Conservation (phyloP, 164 flowering plant species). For the Santalum album region DNA sequence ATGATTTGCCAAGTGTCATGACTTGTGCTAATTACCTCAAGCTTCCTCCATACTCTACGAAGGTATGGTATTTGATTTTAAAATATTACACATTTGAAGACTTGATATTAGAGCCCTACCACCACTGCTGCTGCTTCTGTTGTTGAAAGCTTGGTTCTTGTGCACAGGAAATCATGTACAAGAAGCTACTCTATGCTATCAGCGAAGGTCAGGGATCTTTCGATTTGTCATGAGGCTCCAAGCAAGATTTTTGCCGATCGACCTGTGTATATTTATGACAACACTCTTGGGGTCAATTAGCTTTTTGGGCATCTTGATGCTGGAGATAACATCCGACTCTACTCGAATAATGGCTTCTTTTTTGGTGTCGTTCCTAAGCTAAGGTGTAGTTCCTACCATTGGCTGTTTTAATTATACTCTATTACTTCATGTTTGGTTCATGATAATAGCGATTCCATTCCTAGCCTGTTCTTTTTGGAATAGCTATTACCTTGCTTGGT, state of each 20-base stretch:
- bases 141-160: too few relatives aligned
- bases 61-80: constrained; percentile 36
- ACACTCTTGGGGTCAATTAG: too few relatives aligned
- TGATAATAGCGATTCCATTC: too few relatives aligned
- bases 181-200: constrained; percentile 90
- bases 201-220: constrained; percentile 99
- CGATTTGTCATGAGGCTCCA: constrained; percentile 67
- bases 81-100: background rate
- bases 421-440: too few relatives aligned
- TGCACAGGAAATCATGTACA: constrained; percentile 94
- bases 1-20: constrained; percentile 98
- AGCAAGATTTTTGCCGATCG: too few relatives aligned
- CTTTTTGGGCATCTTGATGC: constrained; percentile 15
- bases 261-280: too few relatives aligned
- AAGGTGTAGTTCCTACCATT: too few relatives aligned
- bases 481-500: too few relatives aligned
- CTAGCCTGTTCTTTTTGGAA: too few relatives aligned
- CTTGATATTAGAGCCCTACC: too few relatives aligned
- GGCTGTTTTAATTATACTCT: too few relatives aligned
- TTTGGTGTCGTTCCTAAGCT: constrained; percentile 3
- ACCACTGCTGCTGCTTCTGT: too few relatives aligned
- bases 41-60: constrained; percentile 96
- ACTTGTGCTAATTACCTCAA: constrained; percentile 99
- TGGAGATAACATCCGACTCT: constrained; percentile 10
- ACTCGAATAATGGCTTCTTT: constrained; percentile 17